Percentiles rank a stretch among this genome's conserved stretches.
These are phyloP conservation scores for Cladosporium colombiae DNA, from an alignment of 2,329 filamentous ascomycete genomes.

Conservation along the genomic window DNA sequence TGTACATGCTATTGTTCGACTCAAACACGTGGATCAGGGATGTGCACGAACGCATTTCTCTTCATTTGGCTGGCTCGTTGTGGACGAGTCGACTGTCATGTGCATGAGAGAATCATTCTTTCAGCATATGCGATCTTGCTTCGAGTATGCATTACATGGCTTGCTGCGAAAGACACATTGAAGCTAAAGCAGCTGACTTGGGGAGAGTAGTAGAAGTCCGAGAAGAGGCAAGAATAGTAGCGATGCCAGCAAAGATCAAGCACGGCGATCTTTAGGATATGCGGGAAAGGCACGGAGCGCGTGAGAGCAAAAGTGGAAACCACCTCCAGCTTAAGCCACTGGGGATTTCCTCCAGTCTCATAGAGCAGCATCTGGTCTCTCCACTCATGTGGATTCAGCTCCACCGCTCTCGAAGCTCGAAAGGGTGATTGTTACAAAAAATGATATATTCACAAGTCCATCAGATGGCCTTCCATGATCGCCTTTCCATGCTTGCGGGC, in stretches of 20 bases:
- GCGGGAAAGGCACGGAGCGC: background rate
- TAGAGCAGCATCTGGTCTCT: background rate
- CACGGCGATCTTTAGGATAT: background rate
- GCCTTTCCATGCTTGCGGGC: background rate
- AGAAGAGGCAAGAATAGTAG: background rate
- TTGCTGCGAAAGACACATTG: background rate
- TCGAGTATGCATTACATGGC: background rate
- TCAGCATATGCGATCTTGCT: background rate
- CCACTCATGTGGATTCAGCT: background rate
- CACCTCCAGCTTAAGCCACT: background rate
- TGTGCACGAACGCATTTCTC: background rate
- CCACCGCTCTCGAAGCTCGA: background rate
- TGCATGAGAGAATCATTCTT: background rate
- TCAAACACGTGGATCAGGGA: background rate
- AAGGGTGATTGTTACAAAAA: too few species aligned
- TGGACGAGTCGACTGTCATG: background rate
- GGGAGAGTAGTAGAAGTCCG: background rate
- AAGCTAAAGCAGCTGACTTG: background rate
- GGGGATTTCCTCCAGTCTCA: background rate
- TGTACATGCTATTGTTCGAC: background rate
- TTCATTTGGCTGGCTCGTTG: background rate
- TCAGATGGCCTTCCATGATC: background rate
- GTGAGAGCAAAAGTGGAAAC: background rate
- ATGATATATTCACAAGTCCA: background rate
- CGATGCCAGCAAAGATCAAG: background rate